Evolutionary conservation across 164 flowering plant species (phyloP).

Genomic region (Akebia trifoliata): DNA sequence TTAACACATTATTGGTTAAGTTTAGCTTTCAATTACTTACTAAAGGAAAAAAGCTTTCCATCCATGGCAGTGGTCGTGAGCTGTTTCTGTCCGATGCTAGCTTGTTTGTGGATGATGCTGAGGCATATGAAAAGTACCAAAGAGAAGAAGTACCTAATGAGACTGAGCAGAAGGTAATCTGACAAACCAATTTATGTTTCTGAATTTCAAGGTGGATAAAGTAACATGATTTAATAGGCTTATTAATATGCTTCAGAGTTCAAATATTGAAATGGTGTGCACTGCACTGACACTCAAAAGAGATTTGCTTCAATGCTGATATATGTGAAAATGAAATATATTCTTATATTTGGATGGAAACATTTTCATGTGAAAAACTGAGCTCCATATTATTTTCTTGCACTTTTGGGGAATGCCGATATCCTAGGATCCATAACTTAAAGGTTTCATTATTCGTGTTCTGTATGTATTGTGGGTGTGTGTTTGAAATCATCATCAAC

Average conservation of each 20-base stretch:
- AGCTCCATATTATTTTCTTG: too few relatives aligned
- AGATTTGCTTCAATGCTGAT: background rate
- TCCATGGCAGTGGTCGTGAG: conserved; percentile 35
- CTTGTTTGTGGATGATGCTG: conserved; percentile 84
- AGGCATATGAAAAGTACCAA: conserved; percentile 36
- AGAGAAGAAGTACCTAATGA: conserved; percentile 29
- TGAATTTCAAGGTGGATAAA: background rate
- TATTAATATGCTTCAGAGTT: background rate
- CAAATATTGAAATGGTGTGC: background rate
- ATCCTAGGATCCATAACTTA: too few relatives aligned
- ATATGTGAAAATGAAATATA: background rate
- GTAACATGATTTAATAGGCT: background rate
- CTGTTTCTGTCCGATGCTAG: conserved; percentile 77
- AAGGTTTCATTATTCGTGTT: too few relatives aligned
- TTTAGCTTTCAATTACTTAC: background rate
- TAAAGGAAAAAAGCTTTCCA: background rate
- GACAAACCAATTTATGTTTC: background rate
- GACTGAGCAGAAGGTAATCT: conserved; percentile 20
- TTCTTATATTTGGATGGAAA: too few relatives aligned
- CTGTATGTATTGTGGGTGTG: too few relatives aligned
- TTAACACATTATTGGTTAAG: background rate
- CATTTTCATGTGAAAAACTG: too few relatives aligned
- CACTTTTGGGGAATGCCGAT: too few relatives aligned
- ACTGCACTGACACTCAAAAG: background rate
- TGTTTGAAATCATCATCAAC: too few relatives aligned